These are phyloP conservation scores for Mycosphaerella sp. DNA, from an alignment of 2,329 filamentous ascomycete genomes.

Conservation along the genomic window DNA sequence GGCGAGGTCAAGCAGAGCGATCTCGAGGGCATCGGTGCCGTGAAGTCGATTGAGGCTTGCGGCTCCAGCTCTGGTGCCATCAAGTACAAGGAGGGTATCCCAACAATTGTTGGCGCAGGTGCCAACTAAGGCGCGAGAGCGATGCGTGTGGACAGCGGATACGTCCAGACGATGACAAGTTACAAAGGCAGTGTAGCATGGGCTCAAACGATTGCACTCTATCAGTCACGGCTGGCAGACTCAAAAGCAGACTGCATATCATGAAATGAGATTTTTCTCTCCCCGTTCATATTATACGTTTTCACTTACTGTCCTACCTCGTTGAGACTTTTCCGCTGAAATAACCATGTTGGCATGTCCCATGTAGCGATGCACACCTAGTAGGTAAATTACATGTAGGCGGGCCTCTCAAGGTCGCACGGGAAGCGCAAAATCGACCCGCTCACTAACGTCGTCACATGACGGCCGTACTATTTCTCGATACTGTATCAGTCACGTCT, in stretches of 20 bases:
- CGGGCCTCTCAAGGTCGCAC: no score
- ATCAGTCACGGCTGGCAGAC: conserved; percentile 2
- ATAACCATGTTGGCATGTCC: no score
- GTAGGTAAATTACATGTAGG: no score
- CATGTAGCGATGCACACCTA: no score
- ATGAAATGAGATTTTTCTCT: conserved; percentile 13
- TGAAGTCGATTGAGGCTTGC: conserved; percentile 55
- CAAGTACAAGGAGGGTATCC: conserved; percentile 42
- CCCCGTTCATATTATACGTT: not conserved
- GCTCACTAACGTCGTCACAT: no score
- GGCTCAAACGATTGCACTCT: not conserved
- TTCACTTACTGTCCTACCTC: not conserved
- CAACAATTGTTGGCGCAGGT: conserved; percentile 50
- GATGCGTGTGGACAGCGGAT: conserved; percentile 3
- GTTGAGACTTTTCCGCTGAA: not conserved
- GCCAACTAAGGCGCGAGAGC: conserved; percentile 24
- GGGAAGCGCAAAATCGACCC: no score
- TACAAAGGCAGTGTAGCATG: not conserved
- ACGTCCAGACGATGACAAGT: not conserved
- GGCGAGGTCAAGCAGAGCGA: conserved; percentile 60
- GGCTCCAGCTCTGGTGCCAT: conserved; percentile 50
- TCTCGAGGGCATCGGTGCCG: conserved; percentile 46
- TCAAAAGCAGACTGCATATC: conserved; percentile 17
- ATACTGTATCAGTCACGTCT: no score
- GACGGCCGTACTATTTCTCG: no score